Evolutionary conservation across 2,329 filamentous ascomycete genomes (phyloP).

Genomic region (Ceratocystis alfenasii): DNA sequence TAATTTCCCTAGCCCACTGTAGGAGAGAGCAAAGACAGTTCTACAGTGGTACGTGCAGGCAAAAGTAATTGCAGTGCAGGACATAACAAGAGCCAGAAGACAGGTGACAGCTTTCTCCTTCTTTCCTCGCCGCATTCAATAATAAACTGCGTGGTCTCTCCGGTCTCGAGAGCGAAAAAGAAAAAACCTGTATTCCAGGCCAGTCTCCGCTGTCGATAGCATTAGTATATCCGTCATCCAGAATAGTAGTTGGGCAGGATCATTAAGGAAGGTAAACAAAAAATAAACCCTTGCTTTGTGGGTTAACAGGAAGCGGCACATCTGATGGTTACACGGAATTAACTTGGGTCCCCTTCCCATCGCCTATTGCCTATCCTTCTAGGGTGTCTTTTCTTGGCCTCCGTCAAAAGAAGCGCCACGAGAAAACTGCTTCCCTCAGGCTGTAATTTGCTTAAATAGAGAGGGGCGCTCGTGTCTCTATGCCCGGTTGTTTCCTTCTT

Average conservation of each 20-base stretch:
- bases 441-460: background rate
- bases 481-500: background rate
- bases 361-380: background rate
- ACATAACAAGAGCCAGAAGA: background rate
- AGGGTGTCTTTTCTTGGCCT: background rate
- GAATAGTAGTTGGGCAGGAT: slow-evolving; percentile 1
- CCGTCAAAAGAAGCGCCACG: background rate
- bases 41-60: background rate
- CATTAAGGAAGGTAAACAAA: background rate
- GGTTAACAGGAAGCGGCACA: slow-evolving; percentile 6
- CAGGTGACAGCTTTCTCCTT: no score
- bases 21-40: no score
- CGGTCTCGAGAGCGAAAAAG: no score
- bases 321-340: slow-evolving; percentile 2
- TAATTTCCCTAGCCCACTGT: no score
- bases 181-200: background rate
- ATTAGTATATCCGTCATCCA: background rate
- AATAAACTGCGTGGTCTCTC: no score
- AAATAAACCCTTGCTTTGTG: slow-evolving; percentile 3
- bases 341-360: no score
- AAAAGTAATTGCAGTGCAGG: background rate
- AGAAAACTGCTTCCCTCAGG: background rate
- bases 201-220: background rate
- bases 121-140: no score
- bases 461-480: background rate